A percentile compares a stretch with the other conserved stretches of the same genome.
phyloP scores from a whole-genome alignment of 2,329 filamentous ascomycete species.

The Blumeriella jaapii region DNA sequence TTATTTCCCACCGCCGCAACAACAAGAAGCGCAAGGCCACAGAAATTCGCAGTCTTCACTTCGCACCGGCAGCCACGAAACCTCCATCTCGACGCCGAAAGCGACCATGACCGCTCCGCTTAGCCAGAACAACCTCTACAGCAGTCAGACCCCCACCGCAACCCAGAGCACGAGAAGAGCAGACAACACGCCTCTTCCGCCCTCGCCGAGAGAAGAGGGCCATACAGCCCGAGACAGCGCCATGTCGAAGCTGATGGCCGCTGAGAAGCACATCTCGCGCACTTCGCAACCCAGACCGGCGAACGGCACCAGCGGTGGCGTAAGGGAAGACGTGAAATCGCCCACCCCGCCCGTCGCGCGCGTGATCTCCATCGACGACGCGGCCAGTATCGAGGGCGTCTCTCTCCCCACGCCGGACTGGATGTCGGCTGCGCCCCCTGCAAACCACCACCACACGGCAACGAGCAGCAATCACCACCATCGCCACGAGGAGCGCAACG shows the following conservation, averaged over 20 bases:
- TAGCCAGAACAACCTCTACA: background rate
- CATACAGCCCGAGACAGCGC: background rate
- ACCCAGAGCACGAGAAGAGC: background rate
- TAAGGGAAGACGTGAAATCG: constrained; percentile 8
- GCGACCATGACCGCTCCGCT: background rate
- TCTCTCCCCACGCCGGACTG: background rate
- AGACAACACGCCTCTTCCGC: background rate
- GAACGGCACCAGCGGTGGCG: constrained; percentile 4
- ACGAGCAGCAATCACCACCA: background rate
- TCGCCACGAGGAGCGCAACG: too few relatives aligned
- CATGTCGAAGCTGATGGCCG: background rate
- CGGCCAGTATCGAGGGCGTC: constrained; percentile 1
- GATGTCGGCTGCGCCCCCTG: background rate
- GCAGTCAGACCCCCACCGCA: background rate
- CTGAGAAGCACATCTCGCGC: constrained; percentile 4
- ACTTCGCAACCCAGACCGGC: constrained; percentile 6
- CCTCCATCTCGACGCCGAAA: background rate
- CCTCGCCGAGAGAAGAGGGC: background rate
- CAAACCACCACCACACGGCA: background rate
- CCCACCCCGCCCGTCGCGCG: constrained; percentile 3
- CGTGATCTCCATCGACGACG: constrained; percentile 7
- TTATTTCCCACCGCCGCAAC: background rate
- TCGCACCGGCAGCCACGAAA: constrained; percentile 2
- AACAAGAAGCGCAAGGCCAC: background rate
- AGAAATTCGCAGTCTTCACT: background rate